Conservation (phyloP, 257 asterid species). For the Lithospermum erythrorhizon region DNA sequence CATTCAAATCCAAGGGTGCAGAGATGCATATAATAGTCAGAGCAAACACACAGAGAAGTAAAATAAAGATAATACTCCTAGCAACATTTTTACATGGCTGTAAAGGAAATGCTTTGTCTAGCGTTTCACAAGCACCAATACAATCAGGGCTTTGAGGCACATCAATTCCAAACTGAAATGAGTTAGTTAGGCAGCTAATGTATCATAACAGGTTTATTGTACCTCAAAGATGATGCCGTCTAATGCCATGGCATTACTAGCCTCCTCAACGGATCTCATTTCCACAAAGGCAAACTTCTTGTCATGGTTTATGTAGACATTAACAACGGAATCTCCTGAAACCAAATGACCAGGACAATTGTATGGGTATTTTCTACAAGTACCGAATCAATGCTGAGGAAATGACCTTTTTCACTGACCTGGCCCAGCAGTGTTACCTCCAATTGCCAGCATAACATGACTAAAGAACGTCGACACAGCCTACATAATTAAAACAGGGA, state of each 20-base stretch:
- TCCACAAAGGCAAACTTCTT: constrained; percentile 77
- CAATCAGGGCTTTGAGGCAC: neutral
- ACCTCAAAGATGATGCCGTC: constrained; percentile 74
- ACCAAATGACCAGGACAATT: constrained; percentile 8
- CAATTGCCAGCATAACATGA: constrained; percentile 94
- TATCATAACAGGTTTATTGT: neutral
- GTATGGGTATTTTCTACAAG: neutral
- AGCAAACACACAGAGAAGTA: neutral
- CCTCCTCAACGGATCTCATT: constrained; percentile 78
- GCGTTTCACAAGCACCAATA: neutral
- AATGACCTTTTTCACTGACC: constrained; percentile 31
- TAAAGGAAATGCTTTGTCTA: neutral
- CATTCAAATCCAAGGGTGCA: neutral
- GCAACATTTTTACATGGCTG: neutral
- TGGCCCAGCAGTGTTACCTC: constrained; percentile 98
- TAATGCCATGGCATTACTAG: constrained; percentile 72
- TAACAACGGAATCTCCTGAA: constrained; percentile 96
- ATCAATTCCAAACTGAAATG: neutral
- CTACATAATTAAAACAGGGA: constrained; percentile 24
- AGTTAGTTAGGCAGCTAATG: neutral
- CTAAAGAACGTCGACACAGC: constrained; percentile 89
- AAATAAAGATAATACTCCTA: neutral
- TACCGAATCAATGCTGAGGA: too few species aligned
- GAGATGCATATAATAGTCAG: neutral
- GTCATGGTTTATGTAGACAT: constrained; percentile 75